Base-by-base conservation (phyloP, 352 stramenopile species). In the Globisporangium sylvaticum region DNA sequence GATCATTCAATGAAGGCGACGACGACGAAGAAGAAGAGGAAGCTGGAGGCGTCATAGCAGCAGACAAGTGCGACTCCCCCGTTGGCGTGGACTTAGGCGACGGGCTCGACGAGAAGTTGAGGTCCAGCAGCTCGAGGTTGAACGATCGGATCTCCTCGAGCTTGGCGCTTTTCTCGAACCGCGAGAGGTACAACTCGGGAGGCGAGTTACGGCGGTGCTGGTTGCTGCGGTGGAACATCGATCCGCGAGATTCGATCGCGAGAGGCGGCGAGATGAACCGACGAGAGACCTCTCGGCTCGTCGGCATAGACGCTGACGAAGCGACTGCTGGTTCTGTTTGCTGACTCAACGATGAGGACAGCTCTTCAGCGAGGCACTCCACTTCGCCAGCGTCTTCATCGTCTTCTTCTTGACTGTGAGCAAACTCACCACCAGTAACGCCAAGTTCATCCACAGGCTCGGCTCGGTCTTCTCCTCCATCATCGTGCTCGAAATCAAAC, bases 201-300 rank as follows among this genome's bases (percentile, higher is more conserved):
- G 83, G 82, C 4, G 81, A 93, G 48, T 91, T 90, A 24, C 83
- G 85, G 50, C 85, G 79, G 50, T 83, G 75, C 59, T 79, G 67
- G 46, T 77, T 61, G 24, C 58, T 65, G 9, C 58, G 67, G 24
- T 77, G 68, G 14, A 78, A 71, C 24, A 78, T 68, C 1, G 71
- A 67, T 24, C 67, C 68, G 14, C 70, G 78, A 9, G 74, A 77
- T 14, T 75, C 73, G 14, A 73, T 80, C 1, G 84, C 78, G 32
- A 91, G 72, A 9, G 83, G 85, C 14, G 83, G 82, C 22, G 83
- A 91, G 20, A 89, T 79, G 58, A 81, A 80, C 2, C 58, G 64
- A 0, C 69, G 60, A 2, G 29, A 55, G 9, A 71, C 10, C 70
- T 65, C 59, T 48, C 25, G 34, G 2, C 46, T 65, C 29, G 55